Evolutionary conservation across 2,329 filamentous ascomycete genomes (phyloP).

Genomic region (Westerdykella aurantiaca): DNA sequence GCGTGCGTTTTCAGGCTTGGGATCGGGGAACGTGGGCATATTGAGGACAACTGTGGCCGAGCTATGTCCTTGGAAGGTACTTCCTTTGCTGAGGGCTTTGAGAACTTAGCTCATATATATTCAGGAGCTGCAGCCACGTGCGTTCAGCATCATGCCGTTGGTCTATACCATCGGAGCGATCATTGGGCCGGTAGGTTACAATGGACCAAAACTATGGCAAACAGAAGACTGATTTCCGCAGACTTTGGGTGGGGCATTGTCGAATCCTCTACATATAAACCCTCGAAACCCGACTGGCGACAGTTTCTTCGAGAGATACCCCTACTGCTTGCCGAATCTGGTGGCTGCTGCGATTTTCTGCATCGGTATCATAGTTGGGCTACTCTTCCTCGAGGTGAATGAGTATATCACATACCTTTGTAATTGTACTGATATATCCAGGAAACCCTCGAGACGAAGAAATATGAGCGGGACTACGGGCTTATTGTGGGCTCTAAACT

Average conservation of each 20-base stretch:
- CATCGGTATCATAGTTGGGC: conserved; percentile 65
- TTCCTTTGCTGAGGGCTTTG: not conserved
- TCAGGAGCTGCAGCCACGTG: conserved; percentile 71
- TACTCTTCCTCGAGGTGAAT: conserved; percentile 67
- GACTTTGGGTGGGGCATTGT: conserved; percentile 76
- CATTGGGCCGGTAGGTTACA: conserved; percentile 60
- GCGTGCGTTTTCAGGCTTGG: conserved; percentile 71
- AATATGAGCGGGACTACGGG: conserved; percentile 66
- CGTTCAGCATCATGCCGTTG: conserved; percentile 90
- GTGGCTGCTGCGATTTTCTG: conserved; percentile 71
- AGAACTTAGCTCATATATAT: not conserved
- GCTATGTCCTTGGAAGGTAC: conserved; percentile 69
- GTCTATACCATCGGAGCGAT: conserved; percentile 84
- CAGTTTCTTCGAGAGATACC: conserved; percentile 66
- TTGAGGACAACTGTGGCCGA: conserved; percentile 89
- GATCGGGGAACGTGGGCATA: conserved; percentile 82
- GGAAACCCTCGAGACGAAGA: conserved; percentile 75
- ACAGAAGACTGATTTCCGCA: conserved; percentile 1
- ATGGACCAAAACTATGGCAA: not conserved
- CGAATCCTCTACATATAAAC: conserved; percentile 70
- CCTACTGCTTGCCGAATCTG: conserved; percentile 80
- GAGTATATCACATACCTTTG: not conserved
- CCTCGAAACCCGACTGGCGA: conserved; percentile 60
- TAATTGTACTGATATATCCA: conserved; percentile 22
- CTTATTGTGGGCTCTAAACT: conserved; percentile 66